Percentiles rank a stretch among this genome's conserved stretches.
These are phyloP conservation scores for Moelleriella libera DNA, from an alignment of 2,329 filamentous ascomycete genomes.

Conservation along the genomic window DNA sequence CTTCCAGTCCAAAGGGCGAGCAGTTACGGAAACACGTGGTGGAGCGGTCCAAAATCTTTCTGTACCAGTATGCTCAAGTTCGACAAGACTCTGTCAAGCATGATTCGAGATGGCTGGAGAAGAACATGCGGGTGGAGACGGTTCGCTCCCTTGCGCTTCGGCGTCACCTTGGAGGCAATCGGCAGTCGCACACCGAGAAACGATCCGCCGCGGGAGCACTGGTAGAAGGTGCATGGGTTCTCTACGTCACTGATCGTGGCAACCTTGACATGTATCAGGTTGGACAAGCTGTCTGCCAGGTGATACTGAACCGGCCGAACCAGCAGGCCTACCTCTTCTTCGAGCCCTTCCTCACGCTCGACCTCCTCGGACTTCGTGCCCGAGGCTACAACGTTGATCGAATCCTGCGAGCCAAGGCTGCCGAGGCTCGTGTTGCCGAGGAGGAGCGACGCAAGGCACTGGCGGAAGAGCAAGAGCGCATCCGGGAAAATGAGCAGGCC, in stretches of 20 bases:
- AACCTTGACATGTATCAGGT: slow-evolving; percentile 83
- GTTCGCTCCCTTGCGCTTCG: slow-evolving; percentile 68
- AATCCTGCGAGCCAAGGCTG: slow-evolving; percentile 76
- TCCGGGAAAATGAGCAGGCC: slow-evolving; percentile 39
- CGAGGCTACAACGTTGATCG: slow-evolving; percentile 95
- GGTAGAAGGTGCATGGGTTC: slow-evolving; percentile 38
- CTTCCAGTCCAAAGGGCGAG: slow-evolving; percentile 55
- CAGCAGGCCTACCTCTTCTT: slow-evolving; percentile 83
- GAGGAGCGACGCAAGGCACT: slow-evolving; percentile 62
- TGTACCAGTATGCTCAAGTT: slow-evolving; percentile 63
- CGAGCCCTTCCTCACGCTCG: slow-evolving; percentile 78
- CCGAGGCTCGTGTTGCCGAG: slow-evolving; percentile 77
- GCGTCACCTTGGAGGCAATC: slow-evolving; percentile 58
- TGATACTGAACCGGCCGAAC: slow-evolving; percentile 69
- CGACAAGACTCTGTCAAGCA: slow-evolving; percentile 67
- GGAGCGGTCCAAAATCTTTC: slow-evolving; percentile 78
- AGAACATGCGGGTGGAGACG: slow-evolving; percentile 63
- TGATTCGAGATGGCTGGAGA: slow-evolving; percentile 82
- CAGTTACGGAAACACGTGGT: slow-evolving; percentile 68
- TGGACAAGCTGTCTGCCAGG: slow-evolving; percentile 69
- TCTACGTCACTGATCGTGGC: slow-evolving; percentile 60
- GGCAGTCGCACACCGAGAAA: slow-evolving; percentile 58
- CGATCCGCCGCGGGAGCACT: slow-evolving; percentile 55
- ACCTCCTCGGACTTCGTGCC: slow-evolving; percentile 65
- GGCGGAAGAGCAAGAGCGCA: slow-evolving; percentile 55